These are phyloP conservation scores for Schrenkiella parvula DNA, from an alignment of 345 rosid genomes.

Conservation along the genomic window DNA sequence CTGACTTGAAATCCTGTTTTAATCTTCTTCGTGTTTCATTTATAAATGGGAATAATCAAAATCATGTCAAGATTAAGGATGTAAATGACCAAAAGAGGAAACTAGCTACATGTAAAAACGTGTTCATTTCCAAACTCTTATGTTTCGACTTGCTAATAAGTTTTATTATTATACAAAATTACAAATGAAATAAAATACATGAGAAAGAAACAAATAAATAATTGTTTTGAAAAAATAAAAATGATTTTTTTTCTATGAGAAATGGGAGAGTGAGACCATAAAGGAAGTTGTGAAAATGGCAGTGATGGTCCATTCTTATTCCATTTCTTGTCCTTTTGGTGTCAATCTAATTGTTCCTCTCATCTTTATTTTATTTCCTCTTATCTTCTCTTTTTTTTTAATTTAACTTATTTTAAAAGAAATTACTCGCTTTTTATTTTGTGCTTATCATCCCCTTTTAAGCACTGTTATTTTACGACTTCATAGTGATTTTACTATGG, in stretches of 20 bases:
- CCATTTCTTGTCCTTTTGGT: constrained; percentile 32
- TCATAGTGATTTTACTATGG: not conserved
- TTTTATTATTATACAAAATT: not conserved
- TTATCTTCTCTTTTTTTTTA: constrained; percentile 1
- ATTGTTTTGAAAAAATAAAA: too few species aligned
- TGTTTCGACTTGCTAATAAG: constrained; percentile 2
- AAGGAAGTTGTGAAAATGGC: constrained; percentile 29
- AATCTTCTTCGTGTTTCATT: not conserved
- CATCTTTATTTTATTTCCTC: constrained; percentile 9
- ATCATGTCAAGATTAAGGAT: not conserved
- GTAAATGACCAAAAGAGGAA: constrained; percentile 1
- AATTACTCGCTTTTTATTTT: not conserved
- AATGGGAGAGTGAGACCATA: constrained; percentile 32
- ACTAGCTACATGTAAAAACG: not conserved
- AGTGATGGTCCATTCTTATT: constrained; percentile 37
- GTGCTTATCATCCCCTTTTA: not conserved
- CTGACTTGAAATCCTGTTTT: not conserved
- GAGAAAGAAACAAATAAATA: constrained; percentile 7
- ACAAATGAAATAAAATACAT: not conserved
- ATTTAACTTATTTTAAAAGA: not conserved
- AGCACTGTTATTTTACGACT: constrained; percentile 8
- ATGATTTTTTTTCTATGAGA: constrained; percentile 5
- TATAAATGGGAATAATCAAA: not conserved
- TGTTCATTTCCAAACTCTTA: not conserved
- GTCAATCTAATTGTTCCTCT: constrained; percentile 25